Base-by-base conservation (phyloP, 495 filamentous ascomycete genomes). In the Lophiostoma macrostomum region DNA sequence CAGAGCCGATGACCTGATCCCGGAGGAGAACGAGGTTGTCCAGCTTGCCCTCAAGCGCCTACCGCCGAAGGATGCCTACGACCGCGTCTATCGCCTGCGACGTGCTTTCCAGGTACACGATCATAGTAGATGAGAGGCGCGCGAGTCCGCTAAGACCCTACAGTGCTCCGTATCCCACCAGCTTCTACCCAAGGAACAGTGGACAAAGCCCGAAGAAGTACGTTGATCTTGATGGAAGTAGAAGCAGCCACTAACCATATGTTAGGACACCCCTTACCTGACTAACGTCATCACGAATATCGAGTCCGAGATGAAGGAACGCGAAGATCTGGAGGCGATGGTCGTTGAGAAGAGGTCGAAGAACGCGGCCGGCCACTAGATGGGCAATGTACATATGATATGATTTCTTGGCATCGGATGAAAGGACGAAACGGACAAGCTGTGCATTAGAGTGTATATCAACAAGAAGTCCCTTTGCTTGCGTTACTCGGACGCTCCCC, bases 1-100 rank as follows among this genome's bases (percentile, higher is more conserved):
- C 67, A 98, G 93, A 66, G 77, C 81, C 78, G 93, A 98, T 74
- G 93, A 98, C 68, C 69, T 98, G 69, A 88, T 96, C 69, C 77
- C 80, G 64, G 94, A 97, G 68, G 94, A 97, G 75, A 82, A 74
- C 78, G 88, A 91, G 62, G 71, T 71, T 24, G 90, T 97, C 64
- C 83, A 90, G 70, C 76, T 81, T 58, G 93, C 93, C 45, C 78
- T 98, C 69, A 85, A 86, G 79, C 90, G 93, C 71, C 85, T 98
- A 35, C 81, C 88, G 30, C 78, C 86, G 57, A 90, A 94, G 79
- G 88, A 88, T 65, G 78, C 82, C 63, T 97, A 97, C 74, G 93
- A 98, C 77, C 91, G 93, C 72, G 82, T 96, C 67, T 97, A 87
- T 83, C 90, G 93, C 66, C 81, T 97, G 70, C 86, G 93, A 70